These are phyloP conservation scores for Leccinum huronense DNA, from an alignment of 1,284 basidiomycete genomes.

Conservation along the genomic window DNA sequence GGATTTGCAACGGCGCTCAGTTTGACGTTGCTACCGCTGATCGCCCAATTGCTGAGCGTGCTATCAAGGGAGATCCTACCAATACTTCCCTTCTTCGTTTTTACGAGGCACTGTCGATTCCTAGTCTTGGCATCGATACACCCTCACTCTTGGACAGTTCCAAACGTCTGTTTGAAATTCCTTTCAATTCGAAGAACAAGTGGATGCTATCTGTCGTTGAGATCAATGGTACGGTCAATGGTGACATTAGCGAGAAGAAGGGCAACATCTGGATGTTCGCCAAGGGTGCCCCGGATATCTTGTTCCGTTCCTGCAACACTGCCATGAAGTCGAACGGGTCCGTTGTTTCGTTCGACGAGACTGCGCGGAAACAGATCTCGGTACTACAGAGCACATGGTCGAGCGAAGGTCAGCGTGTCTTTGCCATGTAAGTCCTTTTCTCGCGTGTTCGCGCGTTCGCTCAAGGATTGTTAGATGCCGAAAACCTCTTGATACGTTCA, in stretches of 20 bases:
- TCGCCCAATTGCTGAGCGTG: conserved; percentile 42
- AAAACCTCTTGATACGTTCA: conserved; percentile 34
- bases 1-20: conserved; percentile 61
- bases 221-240: conserved; percentile 10
- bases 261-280: conserved; percentile 41
- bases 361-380: conserved; percentile 31
- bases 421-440: conserved; percentile 40
- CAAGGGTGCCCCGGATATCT: conserved; percentile 61
- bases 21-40: conserved; percentile 43
- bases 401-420: conserved; percentile 58
- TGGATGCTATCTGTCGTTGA: conserved; percentile 55
- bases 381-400: conserved; percentile 52
- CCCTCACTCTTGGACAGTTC: conserved; percentile 29
- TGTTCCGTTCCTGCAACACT: conserved; percentile 47
- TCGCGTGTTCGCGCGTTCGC: neutral
- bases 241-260: conserved; percentile 17
- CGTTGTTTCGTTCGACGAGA: conserved; percentile 36
- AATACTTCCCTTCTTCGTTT: conserved; percentile 63
- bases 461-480: conserved; percentile 19
- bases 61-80: conserved; percentile 62
- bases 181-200: conserved; percentile 68
- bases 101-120: conserved; percentile 45
- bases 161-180: conserved; percentile 43
- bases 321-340: conserved; percentile 42
- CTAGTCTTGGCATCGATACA: conserved; percentile 23